phyloP scores from a whole-genome alignment of 1,284 basidiomycete species.

The Volvariella volvacea region DNA sequence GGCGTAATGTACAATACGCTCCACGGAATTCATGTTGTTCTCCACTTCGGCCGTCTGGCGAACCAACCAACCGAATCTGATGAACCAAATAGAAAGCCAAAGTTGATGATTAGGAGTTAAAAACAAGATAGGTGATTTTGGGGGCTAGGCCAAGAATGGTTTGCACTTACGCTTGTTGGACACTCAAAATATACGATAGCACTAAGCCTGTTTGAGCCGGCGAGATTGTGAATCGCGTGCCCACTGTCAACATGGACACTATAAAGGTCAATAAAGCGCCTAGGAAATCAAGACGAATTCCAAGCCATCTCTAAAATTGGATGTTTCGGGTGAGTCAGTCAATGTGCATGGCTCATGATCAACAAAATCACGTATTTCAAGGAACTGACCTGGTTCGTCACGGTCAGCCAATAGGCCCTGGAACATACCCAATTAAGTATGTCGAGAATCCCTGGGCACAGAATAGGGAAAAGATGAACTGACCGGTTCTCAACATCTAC shows the following conservation, averaged over 20 bases:
- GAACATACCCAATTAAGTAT: neutral
- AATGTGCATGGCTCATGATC: neutral
- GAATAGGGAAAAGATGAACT: slow-evolving; percentile 7
- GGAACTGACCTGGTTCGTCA: slow-evolving; percentile 60
- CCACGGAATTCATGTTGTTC: slow-evolving; percentile 90
- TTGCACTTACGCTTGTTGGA: slow-evolving; percentile 49
- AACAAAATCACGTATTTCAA: slow-evolving; percentile 6
- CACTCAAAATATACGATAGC: slow-evolving; percentile 71
- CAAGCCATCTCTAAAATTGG: slow-evolving; percentile 76
- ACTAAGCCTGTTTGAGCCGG: slow-evolving; percentile 74
- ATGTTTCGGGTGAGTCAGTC: neutral
- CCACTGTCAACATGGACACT: slow-evolving; percentile 77
- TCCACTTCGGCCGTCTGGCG: slow-evolving; percentile 82
- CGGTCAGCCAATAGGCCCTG: slow-evolving; percentile 83
- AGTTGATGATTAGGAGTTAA: neutral
- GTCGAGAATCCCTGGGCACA: neutral
- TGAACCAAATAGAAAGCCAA: neutral
- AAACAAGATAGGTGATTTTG: neutral
- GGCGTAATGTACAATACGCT: slow-evolving; percentile 79
- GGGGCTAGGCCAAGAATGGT: neutral
- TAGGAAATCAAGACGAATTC: slow-evolving; percentile 81
- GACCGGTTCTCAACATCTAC: slow-evolving; percentile 83
- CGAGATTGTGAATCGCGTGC: slow-evolving; percentile 66
- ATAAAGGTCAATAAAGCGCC: slow-evolving; percentile 74
- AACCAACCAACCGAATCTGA: slow-evolving; percentile 78